These are phyloP conservation scores for Cordyceps militaris DNA, from an alignment of 2,329 filamentous ascomycete species.

Conservation along the genomic window DNA sequence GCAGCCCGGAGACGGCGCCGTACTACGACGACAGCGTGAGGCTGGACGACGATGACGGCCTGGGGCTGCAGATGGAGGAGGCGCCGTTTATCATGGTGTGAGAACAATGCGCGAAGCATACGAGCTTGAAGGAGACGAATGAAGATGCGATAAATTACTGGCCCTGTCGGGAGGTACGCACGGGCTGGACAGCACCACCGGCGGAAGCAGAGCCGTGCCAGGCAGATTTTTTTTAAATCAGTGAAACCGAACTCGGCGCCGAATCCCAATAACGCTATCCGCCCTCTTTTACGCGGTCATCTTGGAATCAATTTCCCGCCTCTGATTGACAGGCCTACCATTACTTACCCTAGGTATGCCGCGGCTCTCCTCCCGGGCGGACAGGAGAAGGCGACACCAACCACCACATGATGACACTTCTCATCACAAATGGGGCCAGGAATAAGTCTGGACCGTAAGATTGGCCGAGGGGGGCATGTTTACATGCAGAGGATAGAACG, in stretches of 20 bases:
- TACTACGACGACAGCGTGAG: slow-evolving; percentile 1
- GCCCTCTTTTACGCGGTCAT: not conserved
- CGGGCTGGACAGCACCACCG: too few species aligned
- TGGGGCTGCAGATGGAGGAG: not conserved
- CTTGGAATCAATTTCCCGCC: not conserved
- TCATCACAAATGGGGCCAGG: not conserved
- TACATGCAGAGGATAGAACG: not conserved
- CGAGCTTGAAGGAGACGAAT: not conserved
- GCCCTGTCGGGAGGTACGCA: too few species aligned
- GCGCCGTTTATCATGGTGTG: slow-evolving; percentile 7
- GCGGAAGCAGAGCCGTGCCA: not conserved
- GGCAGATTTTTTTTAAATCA: not conserved
- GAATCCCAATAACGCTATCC: not conserved
- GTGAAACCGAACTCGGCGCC: not conserved
- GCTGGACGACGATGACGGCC: not conserved
- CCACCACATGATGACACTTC: too few species aligned
- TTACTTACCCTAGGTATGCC: too few species aligned
- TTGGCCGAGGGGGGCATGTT: not conserved
- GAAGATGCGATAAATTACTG: too few species aligned
- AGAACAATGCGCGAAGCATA: not conserved
- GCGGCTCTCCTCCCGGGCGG: too few species aligned
- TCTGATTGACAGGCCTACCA: too few species aligned
- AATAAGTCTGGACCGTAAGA: not conserved
- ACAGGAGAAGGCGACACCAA: too few species aligned
- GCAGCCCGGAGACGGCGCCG: slow-evolving; percentile 2